Evolutionary conservation across 768 basidiomycete genomes (phyloP).

Genomic region (Russula vinacea): DNA sequence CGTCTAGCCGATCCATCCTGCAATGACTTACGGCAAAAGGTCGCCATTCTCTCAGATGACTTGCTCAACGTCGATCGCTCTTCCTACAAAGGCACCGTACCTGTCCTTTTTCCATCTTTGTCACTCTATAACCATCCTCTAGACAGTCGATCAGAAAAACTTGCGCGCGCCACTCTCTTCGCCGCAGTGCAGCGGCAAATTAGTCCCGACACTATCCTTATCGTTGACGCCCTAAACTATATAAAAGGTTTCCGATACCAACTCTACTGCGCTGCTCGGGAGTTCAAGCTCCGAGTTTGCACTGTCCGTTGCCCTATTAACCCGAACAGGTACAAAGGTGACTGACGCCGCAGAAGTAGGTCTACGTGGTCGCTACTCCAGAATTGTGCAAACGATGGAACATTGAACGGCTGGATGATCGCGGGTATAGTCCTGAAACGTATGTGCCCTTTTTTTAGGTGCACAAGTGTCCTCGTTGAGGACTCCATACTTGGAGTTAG

Average conservation of each 20-base stretch:
- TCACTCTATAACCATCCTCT: constrained; percentile 9
- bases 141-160: constrained; percentile 85
- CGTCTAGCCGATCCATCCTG: constrained; percentile 51
- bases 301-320: constrained; percentile 56
- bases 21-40: constrained; percentile 47
- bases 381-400: constrained; percentile 83
- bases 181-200: constrained; percentile 77
- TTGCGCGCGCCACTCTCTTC: constrained; percentile 79
- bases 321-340: background rate
- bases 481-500: constrained; percentile 40
- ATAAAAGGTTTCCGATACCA: constrained; percentile 99
- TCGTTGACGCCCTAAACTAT: constrained; percentile 91
- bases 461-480: constrained; percentile 17
- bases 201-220: constrained; percentile 68
- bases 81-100: constrained; percentile 67
- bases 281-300: constrained; percentile 78
- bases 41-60: constrained; percentile 70
- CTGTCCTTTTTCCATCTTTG: background rate
- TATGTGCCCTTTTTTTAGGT: constrained; percentile 36
- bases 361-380: constrained; percentile 71
- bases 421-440: constrained; percentile 69
- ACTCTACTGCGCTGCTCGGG: constrained; percentile 92
- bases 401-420: constrained; percentile 43
- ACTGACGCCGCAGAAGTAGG: constrained; percentile 42
- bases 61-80: constrained; percentile 57